Base-by-base conservation (phyloP, 2,329 filamentous ascomycete species). In the Fusarium hainanense region DNA sequence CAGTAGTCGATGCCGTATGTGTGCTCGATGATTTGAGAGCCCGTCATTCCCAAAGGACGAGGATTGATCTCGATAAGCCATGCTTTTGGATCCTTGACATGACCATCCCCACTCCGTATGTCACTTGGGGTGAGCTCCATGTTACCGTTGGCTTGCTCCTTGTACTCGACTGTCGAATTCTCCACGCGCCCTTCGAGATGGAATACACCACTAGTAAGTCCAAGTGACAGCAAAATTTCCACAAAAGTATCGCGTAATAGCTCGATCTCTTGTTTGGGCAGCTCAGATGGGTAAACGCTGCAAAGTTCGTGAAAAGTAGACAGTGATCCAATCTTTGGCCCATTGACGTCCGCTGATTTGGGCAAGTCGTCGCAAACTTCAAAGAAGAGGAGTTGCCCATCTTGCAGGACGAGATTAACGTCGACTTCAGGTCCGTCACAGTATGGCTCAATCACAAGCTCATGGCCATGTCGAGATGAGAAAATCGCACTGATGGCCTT, bases 371-470 rank as follows among this genome's bases (percentile, higher is more conserved):
- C 69, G 25, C 56, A 61, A n/a, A 62, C 50, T 44, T 72, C 71
- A 23, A 58, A 72, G 51, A 73, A 74, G 27, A 72, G 60, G 13
- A 74, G 30, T 43, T 74, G 28, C 1, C 71, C 71, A 34, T 74
- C 64, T 11, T 43, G 34, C 18, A 74, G 56, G 16, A 73, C 69
- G 25, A 74, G 56, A 58, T 74, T 74, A 23, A 51, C 58, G 41
- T 74, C 71, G 3, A 73, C 46, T 51, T 74, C 71, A n/a, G 71
- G 71, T 4, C 71, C 71, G 5, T 64, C 59, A 30, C 58, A 49
- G 30, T 73, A 74, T n/a, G 59, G 30, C 41, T 74, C 71, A 20
- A 74, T 61, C 6, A 74, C 52, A 41, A 46, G 52, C 41, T 55
- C 52, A 44, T 55, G 52, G 18, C 41, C 52, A 34, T 55, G 30